These are phyloP conservation scores for Carex myosuroides DNA, from an alignment of 176 grass and related monocot species.

Conservation along the genomic window DNA sequence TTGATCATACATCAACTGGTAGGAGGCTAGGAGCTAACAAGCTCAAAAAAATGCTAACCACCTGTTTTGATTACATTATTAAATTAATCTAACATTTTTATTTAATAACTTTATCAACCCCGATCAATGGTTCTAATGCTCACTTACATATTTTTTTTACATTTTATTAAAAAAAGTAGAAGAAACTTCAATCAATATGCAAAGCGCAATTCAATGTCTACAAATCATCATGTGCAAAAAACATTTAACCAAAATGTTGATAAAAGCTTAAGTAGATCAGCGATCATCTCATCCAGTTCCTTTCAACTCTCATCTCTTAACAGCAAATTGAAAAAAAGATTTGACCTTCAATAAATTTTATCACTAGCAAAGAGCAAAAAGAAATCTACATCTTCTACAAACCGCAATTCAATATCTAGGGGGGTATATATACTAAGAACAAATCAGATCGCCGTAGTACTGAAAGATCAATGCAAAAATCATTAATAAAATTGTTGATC, in stretches of 20 bases:
- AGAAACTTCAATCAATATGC: not conserved
- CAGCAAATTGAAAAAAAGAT: too few relatives aligned
- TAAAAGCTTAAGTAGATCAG: too few relatives aligned
- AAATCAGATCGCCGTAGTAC: not conserved
- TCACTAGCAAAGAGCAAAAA: not conserved
- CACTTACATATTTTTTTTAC: too few relatives aligned
- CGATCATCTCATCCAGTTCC: too few relatives aligned
- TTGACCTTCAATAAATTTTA: too few relatives aligned
- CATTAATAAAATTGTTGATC: not conserved
- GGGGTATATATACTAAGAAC: not conserved
- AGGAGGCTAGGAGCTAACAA: not conserved
- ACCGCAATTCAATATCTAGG: not conserved
- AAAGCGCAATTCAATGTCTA: not conserved
- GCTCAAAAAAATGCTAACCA: not conserved
- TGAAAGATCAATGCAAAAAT: not conserved
- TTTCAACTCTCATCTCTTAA: too few relatives aligned
- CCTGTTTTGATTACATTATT: not conserved
- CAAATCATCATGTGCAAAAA: too few relatives aligned
- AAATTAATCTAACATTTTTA: not conserved
- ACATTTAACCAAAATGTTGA: too few relatives aligned
- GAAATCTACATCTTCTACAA: not conserved
- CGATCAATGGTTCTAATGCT: too few relatives aligned
- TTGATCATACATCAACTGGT: not conserved
- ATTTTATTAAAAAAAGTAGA: not conserved
- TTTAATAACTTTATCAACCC: not conserved